Base-by-base conservation (phyloP, 2,329 filamentous ascomycete genomes). In the Fusarium continuum region DNA sequence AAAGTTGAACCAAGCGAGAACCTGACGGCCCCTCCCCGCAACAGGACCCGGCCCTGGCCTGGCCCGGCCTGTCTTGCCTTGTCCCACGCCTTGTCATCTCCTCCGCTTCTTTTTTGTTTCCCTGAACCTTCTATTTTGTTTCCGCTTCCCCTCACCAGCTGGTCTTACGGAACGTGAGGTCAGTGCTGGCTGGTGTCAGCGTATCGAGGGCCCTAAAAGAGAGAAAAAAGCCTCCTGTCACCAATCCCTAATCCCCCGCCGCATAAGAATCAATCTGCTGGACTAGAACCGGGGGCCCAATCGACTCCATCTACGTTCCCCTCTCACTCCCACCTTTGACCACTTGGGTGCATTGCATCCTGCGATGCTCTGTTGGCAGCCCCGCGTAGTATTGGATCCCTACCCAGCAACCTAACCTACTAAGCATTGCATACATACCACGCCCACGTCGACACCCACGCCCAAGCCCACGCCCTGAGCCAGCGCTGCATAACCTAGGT, bases 321-420 rank as follows among this genome's bases (percentile, higher is more conserved):
- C 57, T 56, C 53, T 57, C 45, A 45, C 58, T 58, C 61, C 60
- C 65, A 58, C 58, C 56, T 58, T 68, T 64, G 48, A 40, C 65
- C 65, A 68, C 66, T 69, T 72, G 67, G 68, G 68, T 64, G 70
- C 70, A 71, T 71, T 72, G 70, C 70, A 71, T 72, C 59, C 70
- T 72, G 68, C 66, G 65, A 71, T 72, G 70, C 70, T 71, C 70
- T 72, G 70, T 56, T 73, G 70, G 71, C 71, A 71, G 68, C 69
- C 69, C 69, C 69, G 69, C 69, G 69, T 70, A 71, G 64, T 55
- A 70, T 67, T 61, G 56, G 40, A 54, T 54, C 50, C 45, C 44
- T 54, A 36, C 38, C 53, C 40, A 35, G 47, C 56, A 31, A 50
- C 55, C 47, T 60, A 46, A 47, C 55, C 31, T 50, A 47, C 40